Evolutionary conservation across 352 stramenopile species (phyloP).

Genomic region (Phytophthora pseudosyringae): DNA sequence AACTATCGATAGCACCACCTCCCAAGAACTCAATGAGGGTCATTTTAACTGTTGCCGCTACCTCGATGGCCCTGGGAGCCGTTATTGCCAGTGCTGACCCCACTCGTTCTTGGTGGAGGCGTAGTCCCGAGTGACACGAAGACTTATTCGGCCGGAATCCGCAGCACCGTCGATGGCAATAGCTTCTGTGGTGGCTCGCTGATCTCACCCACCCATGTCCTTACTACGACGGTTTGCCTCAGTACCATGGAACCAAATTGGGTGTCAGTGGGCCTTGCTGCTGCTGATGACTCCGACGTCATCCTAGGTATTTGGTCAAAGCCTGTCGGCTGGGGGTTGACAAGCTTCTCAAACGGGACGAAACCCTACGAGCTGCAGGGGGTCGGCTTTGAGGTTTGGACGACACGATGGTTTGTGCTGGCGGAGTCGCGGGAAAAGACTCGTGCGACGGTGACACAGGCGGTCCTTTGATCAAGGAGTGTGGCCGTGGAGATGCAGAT

Average conservation of each 20-base stretch:
- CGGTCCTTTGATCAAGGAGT: slow-evolving; percentile 45
- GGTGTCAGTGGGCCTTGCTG: slow-evolving; percentile 18
- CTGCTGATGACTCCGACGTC: slow-evolving; percentile 33
- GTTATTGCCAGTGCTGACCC: not conserved
- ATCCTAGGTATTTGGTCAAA: slow-evolving; percentile 29
- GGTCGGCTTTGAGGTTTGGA: slow-evolving; percentile 45
- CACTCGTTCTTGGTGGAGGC: not conserved
- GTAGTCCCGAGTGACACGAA: not conserved
- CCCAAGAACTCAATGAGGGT: not conserved
- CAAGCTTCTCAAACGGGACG: slow-evolving; percentile 19
- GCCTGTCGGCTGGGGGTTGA: slow-evolving; percentile 40
- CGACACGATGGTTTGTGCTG: slow-evolving; percentile 50
- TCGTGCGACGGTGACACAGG: slow-evolving; percentile 60
- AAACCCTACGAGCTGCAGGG: slow-evolving; percentile 34
- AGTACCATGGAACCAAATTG: not conserved
- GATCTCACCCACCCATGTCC: not conserved
- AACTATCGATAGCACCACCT: not conserved
- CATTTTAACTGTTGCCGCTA: not conserved
- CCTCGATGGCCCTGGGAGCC: not conserved
- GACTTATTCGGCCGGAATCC: not conserved
- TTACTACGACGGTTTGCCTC: not conserved
- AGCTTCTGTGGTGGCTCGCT: not conserved
- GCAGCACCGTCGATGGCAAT: not conserved
- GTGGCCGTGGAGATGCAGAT: slow-evolving; percentile 1
- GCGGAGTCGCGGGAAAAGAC: slow-evolving; percentile 34